Base-by-base conservation (phyloP, 495 filamentous ascomycete genomes). In the Neurospora hispaniola region DNA sequence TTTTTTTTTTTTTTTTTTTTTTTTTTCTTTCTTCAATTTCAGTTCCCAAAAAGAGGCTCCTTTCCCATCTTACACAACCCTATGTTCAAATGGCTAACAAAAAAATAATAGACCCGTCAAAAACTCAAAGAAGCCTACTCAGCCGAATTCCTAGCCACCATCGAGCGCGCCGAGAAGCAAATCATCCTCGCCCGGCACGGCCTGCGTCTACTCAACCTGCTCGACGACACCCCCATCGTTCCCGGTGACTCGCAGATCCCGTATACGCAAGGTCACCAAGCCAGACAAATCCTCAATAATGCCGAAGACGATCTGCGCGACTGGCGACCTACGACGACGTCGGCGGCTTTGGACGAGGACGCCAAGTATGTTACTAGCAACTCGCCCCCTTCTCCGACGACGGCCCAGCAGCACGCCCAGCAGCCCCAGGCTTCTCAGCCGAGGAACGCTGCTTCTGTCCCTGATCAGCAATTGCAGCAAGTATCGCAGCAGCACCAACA, bases 151-250 rank as follows among this genome's bases (percentile, higher is more conserved):
- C 89, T 91, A 11, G 94, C 93, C 42, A 90, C 92, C 14, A 94
- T 98, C 76, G 96, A 98, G 84, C 92, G 95, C 59, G 93, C 93
- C 12, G 96, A 98, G 82, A 98, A 98, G 85, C 95, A 98, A 81
- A 91, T 92, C 74, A 91, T 99, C 72, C 89, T 99, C 27, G 96
- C 96, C 41, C 90, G 90, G 62, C 94, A 99, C 77, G 94, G 93
- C 16, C 90, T 93, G 42, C 89, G 93, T 40, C 86, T 99, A 66
- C 83, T 99, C 23, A 89, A 93, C 72, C 89, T 94, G 69, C 86
- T 99, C n/a, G 96, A 99, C 78, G 95, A 97, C 80, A 90, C 90
- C 0, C 92, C 96, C 4, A 89, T 97, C 20, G 91, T 97, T 2
- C 96, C 96, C 3, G 96, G 96, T 42, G 93, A 98, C 79, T 77